Percentiles rank a stretch among this genome's conserved stretches.
Evolutionary conservation across 345 rosid genomes (phyloP).

Genomic region (Gossypium stocksii): DNA sequence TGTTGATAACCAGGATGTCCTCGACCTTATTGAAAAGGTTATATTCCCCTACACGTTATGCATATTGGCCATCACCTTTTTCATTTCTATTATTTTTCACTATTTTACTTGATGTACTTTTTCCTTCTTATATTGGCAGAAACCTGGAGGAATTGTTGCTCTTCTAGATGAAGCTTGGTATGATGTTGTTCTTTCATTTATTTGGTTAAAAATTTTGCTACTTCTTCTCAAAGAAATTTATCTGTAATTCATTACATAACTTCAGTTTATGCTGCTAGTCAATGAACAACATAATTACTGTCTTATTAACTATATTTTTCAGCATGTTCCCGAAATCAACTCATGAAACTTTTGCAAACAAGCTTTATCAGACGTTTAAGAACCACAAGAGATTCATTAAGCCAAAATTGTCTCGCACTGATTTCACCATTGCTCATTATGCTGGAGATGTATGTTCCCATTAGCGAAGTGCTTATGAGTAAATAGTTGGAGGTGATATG

Average conservation of each 20-base stretch:
- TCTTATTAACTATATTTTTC: slow-evolving; percentile 25
- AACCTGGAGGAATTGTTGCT: slow-evolving; percentile 80
- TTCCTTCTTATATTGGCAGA: slow-evolving; percentile 34
- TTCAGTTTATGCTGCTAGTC: background rate
- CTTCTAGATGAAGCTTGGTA: slow-evolving; percentile 94
- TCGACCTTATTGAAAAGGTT: slow-evolving; percentile 94
- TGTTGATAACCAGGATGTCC: slow-evolving; percentile 93
- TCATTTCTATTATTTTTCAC: background rate
- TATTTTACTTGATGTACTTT: background rate
- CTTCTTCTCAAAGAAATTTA: background rate
- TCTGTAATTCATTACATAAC: background rate
- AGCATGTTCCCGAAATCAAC: slow-evolving; percentile 99
- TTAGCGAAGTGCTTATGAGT: background rate
- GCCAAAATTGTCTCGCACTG: slow-evolving; percentile 94
- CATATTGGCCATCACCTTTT: background rate
- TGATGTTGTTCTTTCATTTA: background rate
- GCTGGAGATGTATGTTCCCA: slow-evolving; percentile 78
- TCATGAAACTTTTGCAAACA: slow-evolving; percentile 90
- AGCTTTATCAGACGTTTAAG: slow-evolving; percentile 94
- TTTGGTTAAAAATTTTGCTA: background rate
- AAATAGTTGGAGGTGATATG: background rate
- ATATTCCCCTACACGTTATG: slow-evolving; percentile 2
- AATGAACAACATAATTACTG: slow-evolving; percentile 7
- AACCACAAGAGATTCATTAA: slow-evolving; percentile 83
- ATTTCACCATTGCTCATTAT: slow-evolving; percentile 83